Conservation (phyloP, 257 asterid species). For the Solanum pimpinellifolium region DNA sequence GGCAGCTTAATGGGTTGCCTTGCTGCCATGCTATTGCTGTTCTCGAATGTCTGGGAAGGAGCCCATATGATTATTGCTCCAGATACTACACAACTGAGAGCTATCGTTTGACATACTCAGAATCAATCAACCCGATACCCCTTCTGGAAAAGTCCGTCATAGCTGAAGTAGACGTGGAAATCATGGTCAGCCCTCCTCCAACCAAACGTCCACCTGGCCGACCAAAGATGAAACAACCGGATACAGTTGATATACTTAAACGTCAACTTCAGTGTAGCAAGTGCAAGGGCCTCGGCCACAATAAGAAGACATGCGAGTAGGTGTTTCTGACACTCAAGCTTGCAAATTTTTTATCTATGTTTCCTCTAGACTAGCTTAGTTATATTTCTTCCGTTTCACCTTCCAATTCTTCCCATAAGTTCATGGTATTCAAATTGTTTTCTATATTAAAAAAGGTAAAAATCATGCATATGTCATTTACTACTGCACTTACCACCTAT, state of each 20-base stretch:
- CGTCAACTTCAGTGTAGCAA: constrained; percentile 98
- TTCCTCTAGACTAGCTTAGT: neutral
- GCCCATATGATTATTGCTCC: constrained; percentile 65
- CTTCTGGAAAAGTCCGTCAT: constrained; percentile 66
- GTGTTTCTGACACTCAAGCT: neutral
- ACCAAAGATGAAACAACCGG: constrained; percentile 73
- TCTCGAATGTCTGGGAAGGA: constrained; percentile 45
- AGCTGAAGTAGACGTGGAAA: constrained; percentile 41
- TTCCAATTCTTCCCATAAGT: neutral
- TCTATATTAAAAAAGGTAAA: neutral
- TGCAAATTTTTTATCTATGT: neutral
- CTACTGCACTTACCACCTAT: neutral
- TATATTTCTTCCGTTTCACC: neutral
- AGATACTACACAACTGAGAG: constrained; percentile 58
- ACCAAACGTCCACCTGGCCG: constrained; percentile 88
- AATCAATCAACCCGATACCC: constrained; percentile 86
- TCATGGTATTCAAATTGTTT: neutral
- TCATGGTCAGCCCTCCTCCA: constrained; percentile 85
- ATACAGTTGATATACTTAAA: constrained; percentile 63
- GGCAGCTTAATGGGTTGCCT: constrained; percentile 90
- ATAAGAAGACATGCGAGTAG: constrained; percentile 52
- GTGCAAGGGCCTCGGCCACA: constrained; percentile 98
- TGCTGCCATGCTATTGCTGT: constrained; percentile 86
- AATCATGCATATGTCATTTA: neutral
- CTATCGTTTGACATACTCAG: constrained; percentile 55